A percentile compares a stretch with the other conserved stretches of the same genome.
Evolutionary conservation across 2,329 filamentous ascomycete genomes (phyloP).

Genomic region (Beauveria scarabaeidicola): DNA sequence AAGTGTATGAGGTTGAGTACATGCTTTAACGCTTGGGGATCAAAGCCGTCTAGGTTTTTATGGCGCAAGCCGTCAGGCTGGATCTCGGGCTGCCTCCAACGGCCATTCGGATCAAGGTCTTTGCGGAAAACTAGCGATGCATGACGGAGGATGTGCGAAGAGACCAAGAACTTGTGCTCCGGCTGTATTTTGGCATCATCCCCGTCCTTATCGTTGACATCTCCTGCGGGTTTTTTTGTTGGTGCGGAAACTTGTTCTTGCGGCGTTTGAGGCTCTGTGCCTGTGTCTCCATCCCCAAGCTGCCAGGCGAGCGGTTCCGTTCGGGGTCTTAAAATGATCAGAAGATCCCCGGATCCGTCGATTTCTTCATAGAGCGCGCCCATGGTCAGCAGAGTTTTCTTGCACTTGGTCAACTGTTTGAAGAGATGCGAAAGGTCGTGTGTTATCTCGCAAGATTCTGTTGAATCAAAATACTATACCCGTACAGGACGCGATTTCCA

Average conservation of each 20-base stretch:
- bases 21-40: not conserved
- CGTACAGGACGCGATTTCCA: too few relatives aligned
- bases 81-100: not conserved
- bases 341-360: not conserved
- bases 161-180: not conserved
- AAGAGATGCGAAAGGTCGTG: too few relatives aligned
- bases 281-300: not conserved
- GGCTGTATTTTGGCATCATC: not conserved
- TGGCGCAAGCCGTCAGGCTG: not conserved
- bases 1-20: conserved; percentile 2
- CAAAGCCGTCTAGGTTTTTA: not conserved
- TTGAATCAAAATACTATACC: too few relatives aligned
- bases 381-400: not conserved
- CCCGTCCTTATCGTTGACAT: not conserved
- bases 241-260: too few relatives aligned
- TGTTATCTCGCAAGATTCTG: too few relatives aligned
- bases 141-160: not conserved
- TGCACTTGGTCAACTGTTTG: too few relatives aligned
- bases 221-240: not conserved
- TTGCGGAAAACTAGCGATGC: not conserved
- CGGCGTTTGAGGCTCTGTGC: too few relatives aligned
- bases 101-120: not conserved
- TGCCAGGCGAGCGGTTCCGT: not conserved
- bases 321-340: not conserved
- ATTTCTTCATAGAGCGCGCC: not conserved